phyloP scores from a whole-genome alignment of 768 basidiomycete genomes.

The Boletus rubropictus region DNA sequence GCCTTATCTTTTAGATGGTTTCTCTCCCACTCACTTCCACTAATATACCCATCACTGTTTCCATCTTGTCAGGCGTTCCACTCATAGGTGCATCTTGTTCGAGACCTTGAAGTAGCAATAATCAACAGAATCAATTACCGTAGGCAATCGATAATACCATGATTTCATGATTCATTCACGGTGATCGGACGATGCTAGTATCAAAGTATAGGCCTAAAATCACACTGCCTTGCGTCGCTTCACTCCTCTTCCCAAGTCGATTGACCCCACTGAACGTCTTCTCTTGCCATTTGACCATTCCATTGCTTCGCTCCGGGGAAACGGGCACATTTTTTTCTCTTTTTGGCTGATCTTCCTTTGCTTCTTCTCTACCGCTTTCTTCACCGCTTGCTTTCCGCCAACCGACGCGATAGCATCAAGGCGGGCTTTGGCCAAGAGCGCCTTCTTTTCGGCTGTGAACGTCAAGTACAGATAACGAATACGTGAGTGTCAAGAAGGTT shows the following conservation, averaged over 20 bases:
- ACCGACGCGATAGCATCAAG: constrained; percentile 72
- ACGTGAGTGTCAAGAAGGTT: background rate
- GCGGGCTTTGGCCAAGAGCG: constrained; percentile 64
- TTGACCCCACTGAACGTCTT: constrained; percentile 12
- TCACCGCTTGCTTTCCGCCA: constrained; percentile 78
- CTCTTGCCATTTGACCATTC: constrained; percentile 11
- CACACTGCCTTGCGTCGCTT: constrained; percentile 25
- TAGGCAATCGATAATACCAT: constrained; percentile 28
- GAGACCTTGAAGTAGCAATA: constrained; percentile 26
- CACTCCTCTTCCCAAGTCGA: constrained; percentile 4
- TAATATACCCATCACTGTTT: constrained; percentile 28
- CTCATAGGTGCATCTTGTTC: constrained; percentile 21
- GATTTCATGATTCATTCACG: constrained; percentile 1
- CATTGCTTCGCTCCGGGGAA: constrained; percentile 29
- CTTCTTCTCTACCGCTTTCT: constrained; percentile 84
- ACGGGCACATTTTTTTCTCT: constrained; percentile 83
- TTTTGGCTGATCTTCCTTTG: constrained; percentile 82
- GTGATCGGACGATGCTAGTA: background rate
- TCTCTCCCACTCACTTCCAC: constrained; percentile 12
- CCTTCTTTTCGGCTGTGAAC: constrained; percentile 67
- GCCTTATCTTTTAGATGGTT: constrained; percentile 21
- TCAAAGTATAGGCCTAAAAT: no score
- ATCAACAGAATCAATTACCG: constrained; percentile 25
- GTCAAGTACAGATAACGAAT: background rate
- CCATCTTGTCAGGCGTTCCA: constrained; percentile 22